phyloP scores from a whole-genome alignment of 805 yeast genomes.

The Debaryomyces tyrocola region DNA sequence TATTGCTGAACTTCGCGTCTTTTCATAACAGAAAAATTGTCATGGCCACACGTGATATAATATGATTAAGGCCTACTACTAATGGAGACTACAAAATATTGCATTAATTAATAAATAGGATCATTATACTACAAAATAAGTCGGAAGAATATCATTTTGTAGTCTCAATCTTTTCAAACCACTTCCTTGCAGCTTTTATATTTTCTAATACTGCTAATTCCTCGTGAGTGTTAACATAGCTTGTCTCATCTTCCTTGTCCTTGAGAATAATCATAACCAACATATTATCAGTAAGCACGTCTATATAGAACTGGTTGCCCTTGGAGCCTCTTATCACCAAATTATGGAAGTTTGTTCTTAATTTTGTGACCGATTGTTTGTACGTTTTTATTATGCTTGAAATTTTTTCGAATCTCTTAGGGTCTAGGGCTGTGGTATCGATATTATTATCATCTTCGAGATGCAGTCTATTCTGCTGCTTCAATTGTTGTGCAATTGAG shows the following conservation, averaged over 20 bases:
- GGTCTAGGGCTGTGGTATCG: slow-evolving; percentile 52
- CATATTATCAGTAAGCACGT: slow-evolving; percentile 58
- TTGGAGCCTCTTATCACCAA: slow-evolving; percentile 65
- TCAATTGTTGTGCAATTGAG: slow-evolving; percentile 29
- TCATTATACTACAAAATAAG: neutral
- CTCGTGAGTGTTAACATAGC: slow-evolving; percentile 32
- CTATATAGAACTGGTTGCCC: slow-evolving; percentile 48
- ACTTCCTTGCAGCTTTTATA: slow-evolving; percentile 54
- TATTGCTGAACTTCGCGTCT: neutral
- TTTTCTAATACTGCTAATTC: slow-evolving; percentile 54
- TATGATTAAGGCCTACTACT: no score
- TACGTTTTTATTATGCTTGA: slow-evolving; percentile 92
- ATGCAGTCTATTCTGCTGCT: slow-evolving; percentile 8
- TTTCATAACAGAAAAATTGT: neutral
- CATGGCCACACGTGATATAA: neutral
- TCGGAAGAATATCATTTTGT: neutral
- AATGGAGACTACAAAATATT: neutral
- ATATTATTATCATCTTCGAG: neutral
- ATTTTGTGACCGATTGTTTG: slow-evolving; percentile 86
- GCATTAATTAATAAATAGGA: neutral
- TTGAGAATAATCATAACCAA: slow-evolving; percentile 60
- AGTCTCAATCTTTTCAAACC: slow-evolving; percentile 48
- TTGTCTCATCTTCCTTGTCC: slow-evolving; percentile 29
- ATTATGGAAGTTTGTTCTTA: slow-evolving; percentile 81
- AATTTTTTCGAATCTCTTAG: slow-evolving; percentile 91